Base-by-base conservation (phyloP, 2,329 filamentous ascomycete species). In the Sclerotinia subarctica region DNA sequence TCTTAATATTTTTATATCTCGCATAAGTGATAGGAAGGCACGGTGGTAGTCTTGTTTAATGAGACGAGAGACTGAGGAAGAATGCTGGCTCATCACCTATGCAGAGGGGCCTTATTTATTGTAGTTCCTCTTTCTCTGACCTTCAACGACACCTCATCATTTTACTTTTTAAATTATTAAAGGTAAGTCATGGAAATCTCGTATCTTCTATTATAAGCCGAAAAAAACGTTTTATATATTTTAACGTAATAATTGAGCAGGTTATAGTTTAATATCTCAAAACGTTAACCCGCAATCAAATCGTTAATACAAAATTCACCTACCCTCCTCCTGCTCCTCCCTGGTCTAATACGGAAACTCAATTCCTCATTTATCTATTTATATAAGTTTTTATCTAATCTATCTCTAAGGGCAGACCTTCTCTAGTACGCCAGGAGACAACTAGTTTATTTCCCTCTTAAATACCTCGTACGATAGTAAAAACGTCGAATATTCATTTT, bases 171-270 rank as follows among this genome's bases (percentile, higher is more conserved):
- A 21, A 21, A 38, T n/a, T n/a, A 2, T n/a, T 17, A 35, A 11
- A 1, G 21, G 2, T 2, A 54, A 54, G 1, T n/a, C 0, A n/a
- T n/a, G 5, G 5, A 13, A 5, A 6, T 11, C 4, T 38, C 4
- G 3, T 6, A 24, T 56, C 38, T 5, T 17, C 5, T 21, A 8
- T 21, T 54, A 21, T 1, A 21, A 54, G 8, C 21, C 21, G 19
- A 54, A 13, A 17, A 54, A 5, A 21, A 13, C 17, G 3, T 17
- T 54, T 13, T 17, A n/a, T 6, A n/a, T 7, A 10, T 17, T 3
- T 53, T 11, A 19, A 32, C 11, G 52, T 1, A 1, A 13, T 32
- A 5, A n/a, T 7, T 13, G 5, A 32, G 11, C 3, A 32, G 5
- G 32, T 5, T 19, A 32, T 19, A 26, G 19, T 32, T 13, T 2